Evolutionary conservation across 225 moss, liverwort and hornwort genomes (phyloP).

Genomic region (Polytrichum commune): DNA sequence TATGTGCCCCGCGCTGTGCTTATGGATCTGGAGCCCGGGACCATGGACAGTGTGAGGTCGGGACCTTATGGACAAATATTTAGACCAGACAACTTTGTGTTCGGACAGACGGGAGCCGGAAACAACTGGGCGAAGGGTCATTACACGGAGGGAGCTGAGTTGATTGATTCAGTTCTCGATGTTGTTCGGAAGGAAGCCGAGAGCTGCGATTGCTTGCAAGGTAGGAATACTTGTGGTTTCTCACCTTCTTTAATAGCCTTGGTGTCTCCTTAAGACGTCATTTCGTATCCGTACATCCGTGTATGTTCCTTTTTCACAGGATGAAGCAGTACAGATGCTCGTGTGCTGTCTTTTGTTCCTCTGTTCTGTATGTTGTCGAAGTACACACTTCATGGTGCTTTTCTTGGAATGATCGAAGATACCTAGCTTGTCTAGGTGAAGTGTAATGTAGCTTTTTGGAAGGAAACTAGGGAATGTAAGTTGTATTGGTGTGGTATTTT

Average conservation of each 20-base stretch:
- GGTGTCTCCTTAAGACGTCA: background rate
- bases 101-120: conserved; percentile 52
- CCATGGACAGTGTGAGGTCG: conserved; percentile 39
- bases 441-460: too few species aligned
- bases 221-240: background rate
- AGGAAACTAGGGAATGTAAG: too few species aligned
- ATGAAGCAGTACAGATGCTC: too few species aligned
- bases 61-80: conserved; percentile 58
- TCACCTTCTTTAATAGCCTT: background rate
- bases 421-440: too few species aligned
- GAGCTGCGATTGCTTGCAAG: conserved; percentile 61
- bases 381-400: too few species aligned
- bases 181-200: conserved; percentile 53
- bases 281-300: background rate
- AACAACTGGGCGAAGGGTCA: conserved; percentile 47
- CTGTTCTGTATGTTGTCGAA: too few species aligned
- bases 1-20: conserved; percentile 51
- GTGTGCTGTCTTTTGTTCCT: too few species aligned
- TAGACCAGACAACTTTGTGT: conserved; percentile 53
- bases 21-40: conserved; percentile 53
- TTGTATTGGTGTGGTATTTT: too few species aligned
- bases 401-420: too few species aligned
- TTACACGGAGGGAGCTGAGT: conserved; percentile 51
- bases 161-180: conserved; percentile 54
- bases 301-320: background rate